Conservation (phyloP, 441 rosid species). For the Arabidopsis hybrid region DNA sequence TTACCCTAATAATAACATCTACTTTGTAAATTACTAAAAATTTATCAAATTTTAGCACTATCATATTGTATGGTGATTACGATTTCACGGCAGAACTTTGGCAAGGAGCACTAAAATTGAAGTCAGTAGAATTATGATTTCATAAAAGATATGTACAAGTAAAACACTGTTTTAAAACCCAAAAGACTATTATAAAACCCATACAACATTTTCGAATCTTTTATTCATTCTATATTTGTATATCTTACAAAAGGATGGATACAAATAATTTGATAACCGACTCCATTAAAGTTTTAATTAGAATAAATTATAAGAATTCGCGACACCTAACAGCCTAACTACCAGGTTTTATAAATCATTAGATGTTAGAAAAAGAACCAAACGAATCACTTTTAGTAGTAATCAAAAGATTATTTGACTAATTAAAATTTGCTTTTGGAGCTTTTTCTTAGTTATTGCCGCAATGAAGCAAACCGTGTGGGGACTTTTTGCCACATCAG, state of each 20-base stretch:
- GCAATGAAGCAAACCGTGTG: conserved; percentile 30
- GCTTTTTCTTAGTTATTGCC: conserved; percentile 33
- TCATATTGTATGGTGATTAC: conserved; percentile 7
- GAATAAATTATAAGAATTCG: conserved; percentile 4
- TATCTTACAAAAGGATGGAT: conserved; percentile 33
- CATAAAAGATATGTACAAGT: not conserved
- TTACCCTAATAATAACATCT: not conserved
- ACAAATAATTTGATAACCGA: conserved; percentile 42
- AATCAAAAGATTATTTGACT: conserved; percentile 17
- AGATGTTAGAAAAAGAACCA: conserved; percentile 9
- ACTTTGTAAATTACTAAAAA: not conserved
- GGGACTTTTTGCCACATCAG: conserved; percentile 26
- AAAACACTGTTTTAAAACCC: not conserved
- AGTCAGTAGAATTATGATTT: conserved; percentile 2
- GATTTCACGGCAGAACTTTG: conserved; percentile 7
- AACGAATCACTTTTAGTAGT: conserved; percentile 29
- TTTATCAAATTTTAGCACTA: not conserved
- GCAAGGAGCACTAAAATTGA: conserved; percentile 9
- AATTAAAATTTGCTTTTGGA: conserved; percentile 17
- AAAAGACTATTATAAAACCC: not conserved
- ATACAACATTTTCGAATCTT: not conserved
- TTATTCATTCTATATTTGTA: not conserved
- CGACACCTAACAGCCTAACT: conserved; percentile 38
- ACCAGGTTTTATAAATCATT: conserved; percentile 28
- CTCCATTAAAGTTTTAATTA: conserved; percentile 37